phyloP scores from a whole-genome alignment of 164 flowering plant species.

The Litsea cubeba region DNA sequence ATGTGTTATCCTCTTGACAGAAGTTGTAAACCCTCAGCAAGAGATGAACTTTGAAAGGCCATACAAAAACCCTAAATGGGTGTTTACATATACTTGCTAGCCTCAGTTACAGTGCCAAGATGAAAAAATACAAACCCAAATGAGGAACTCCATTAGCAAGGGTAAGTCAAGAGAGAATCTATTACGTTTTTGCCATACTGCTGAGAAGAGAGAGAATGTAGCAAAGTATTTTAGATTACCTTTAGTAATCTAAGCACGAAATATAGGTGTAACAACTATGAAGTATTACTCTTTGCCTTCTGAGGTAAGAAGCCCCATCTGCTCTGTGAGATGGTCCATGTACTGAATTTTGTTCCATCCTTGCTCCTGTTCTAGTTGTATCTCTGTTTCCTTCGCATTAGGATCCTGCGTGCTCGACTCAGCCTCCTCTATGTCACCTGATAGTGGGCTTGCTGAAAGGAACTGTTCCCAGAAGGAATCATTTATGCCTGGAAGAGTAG shows the following conservation, averaged over 20 bases:
- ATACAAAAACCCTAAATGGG: constrained; percentile 1
- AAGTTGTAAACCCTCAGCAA: neutral
- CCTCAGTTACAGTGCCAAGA: neutral
- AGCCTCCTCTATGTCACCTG: constrained; percentile 41
- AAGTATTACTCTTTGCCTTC: constrained; percentile 5
- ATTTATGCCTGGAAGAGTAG: constrained; percentile 51
- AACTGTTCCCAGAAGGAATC: constrained; percentile 43
- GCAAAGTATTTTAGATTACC: neutral
- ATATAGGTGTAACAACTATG: neutral
- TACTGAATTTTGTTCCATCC: constrained; percentile 28
- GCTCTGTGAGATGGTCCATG: constrained; percentile 51
- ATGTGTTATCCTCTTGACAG: neutral
- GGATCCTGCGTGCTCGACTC: constrained; percentile 22
- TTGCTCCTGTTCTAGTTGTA: constrained; percentile 15
- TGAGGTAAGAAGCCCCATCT: constrained; percentile 53
- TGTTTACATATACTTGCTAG: neutral
- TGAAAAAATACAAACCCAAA: neutral
- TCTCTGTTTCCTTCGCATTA: constrained; percentile 23
- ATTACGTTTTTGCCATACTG: neutral
- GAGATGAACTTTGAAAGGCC: neutral
- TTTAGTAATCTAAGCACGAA: neutral
- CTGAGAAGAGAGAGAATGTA: neutral
- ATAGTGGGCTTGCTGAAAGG: constrained; percentile 38
- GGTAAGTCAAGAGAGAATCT: neutral
- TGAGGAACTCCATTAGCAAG: neutral